phyloP scores from a whole-genome alignment of 2,329 filamentous ascomycete species.

The Fusarium lateritium region DNA sequence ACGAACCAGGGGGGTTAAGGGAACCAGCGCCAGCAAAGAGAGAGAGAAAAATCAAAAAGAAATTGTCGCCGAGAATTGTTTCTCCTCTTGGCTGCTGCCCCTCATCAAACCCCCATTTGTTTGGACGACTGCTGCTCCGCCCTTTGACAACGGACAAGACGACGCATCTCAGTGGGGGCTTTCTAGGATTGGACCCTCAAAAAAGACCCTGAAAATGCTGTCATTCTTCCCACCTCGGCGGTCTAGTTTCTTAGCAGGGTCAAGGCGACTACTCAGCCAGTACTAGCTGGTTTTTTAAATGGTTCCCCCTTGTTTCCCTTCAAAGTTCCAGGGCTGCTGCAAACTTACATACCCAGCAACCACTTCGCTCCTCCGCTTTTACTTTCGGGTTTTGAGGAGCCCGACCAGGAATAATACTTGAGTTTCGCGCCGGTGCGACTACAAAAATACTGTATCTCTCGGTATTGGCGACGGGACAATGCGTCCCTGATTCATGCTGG shows the following conservation, averaged over 20 bases:
- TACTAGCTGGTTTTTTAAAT: constrained; percentile 26
- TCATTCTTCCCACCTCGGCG: constrained; percentile 28
- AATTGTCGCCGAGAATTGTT: constrained; percentile 2
- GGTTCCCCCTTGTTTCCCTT: constrained; percentile 13
- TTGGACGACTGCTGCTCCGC: constrained; percentile 23
- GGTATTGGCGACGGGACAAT: constrained; percentile 7
- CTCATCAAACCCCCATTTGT: constrained; percentile 10
- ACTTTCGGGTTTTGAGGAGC: constrained; percentile 6
- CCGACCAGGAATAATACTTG: not conserved
- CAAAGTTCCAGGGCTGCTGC: constrained; percentile 28
- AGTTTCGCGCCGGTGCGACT: not conserved
- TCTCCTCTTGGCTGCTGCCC: constrained; percentile 20
- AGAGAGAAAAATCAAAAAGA: constrained; percentile 2
- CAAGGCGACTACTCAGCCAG: constrained; percentile 4
- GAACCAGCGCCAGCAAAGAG: too few relatives aligned
- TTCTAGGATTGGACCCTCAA: constrained; percentile 35
- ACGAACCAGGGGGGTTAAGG: too few relatives aligned
- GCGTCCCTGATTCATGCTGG: constrained; percentile 18
- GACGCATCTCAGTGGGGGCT: constrained; percentile 20
- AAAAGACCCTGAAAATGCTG: constrained; percentile 41
- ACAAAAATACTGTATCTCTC: constrained; percentile 16
- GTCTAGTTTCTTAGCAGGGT: constrained; percentile 25
- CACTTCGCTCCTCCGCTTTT: constrained; percentile 18
- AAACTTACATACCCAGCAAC: not conserved
- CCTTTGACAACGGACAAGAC: constrained; percentile 8